Percentiles rank a stretch among this genome's conserved stretches.
Evolutionary conservation across 2,329 filamentous ascomycete species (phyloP).

Genomic region (Aureobasidium mangrovei): DNA sequence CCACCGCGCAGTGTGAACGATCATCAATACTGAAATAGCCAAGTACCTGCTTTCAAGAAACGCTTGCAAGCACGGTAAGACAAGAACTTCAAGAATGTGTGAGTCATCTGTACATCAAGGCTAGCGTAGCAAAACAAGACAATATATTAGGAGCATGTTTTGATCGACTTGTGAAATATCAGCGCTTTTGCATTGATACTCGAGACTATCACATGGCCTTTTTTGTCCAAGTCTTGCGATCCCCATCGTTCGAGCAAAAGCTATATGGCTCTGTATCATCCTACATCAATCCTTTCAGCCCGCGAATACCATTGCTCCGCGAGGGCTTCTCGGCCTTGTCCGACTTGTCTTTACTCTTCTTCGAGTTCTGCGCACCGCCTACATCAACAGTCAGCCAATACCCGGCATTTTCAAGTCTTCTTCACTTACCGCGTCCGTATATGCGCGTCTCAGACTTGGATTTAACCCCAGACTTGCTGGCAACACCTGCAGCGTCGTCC

Average conservation of each 20-base stretch:
- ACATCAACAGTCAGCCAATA: constrained; percentile 24
- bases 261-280: background rate
- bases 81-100: too few relatives aligned
- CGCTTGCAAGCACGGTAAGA: too few relatives aligned
- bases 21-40: too few relatives aligned
- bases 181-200: too few relatives aligned
- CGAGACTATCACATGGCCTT: too few relatives aligned
- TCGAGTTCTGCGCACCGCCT: constrained; percentile 47
- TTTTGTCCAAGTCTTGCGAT: too few relatives aligned
- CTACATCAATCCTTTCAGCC: constrained; percentile 11
- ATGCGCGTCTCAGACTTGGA: constrained; percentile 42
- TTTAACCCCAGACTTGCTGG: constrained; percentile 36
- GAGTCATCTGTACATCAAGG: too few relatives aligned
- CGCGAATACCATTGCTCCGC: constrained; percentile 4
- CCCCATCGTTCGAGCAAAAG: background rate
- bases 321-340: constrained; percentile 20
- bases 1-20: too few relatives aligned
- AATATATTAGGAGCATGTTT: too few relatives aligned
- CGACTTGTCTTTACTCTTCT: constrained; percentile 37
- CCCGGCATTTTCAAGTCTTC: background rate
- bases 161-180: too few relatives aligned
- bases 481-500: constrained; percentile 14
- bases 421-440: constrained; percentile 43
- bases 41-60: too few relatives aligned
- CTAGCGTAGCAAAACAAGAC: too few relatives aligned